Conservation (phyloP, 1,284 basidiomycete genomes). For the Rhodotorula mucilaginosa region DNA sequence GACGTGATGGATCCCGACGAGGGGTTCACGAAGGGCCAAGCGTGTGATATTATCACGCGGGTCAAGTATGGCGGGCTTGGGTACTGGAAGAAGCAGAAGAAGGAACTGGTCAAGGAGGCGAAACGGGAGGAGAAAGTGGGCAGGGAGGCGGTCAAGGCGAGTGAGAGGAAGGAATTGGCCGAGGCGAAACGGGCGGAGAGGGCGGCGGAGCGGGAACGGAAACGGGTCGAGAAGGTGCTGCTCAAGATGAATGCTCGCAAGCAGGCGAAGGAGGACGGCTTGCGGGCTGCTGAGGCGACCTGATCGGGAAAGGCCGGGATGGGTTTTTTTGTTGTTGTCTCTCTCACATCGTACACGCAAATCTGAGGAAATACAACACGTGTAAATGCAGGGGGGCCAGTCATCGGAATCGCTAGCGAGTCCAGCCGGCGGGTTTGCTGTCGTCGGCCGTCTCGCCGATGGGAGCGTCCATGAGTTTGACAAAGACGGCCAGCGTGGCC, state of each 20-base stretch:
- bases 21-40: slow-evolving; percentile 69
- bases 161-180: not conserved
- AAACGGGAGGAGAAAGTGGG: not conserved
- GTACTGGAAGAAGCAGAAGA: slow-evolving; percentile 19
- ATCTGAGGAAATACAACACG: not conserved
- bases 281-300: not conserved
- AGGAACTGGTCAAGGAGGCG: not conserved
- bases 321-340: not conserved
- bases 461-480: slow-evolving; percentile 10
- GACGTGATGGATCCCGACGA: slow-evolving; percentile 29
- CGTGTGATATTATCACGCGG: slow-evolving; percentile 71
- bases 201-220: not conserved
- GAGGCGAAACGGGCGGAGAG: not conserved
- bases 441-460: slow-evolving; percentile 5
- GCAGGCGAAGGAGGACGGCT: not conserved
- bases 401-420: not conserved
- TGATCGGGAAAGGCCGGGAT: not conserved
- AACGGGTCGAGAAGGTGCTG: not conserved
- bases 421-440: slow-evolving; percentile 5
- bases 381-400: no score
- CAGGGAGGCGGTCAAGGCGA: not conserved
- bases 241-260: not conserved
- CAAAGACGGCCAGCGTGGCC: slow-evolving; percentile 32
- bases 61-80: slow-evolving; percentile 71
- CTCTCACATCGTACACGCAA: not conserved